These are phyloP conservation scores for Lipomyces kockii DNA, from an alignment of 805 yeast species.

Conservation along the genomic window DNA sequence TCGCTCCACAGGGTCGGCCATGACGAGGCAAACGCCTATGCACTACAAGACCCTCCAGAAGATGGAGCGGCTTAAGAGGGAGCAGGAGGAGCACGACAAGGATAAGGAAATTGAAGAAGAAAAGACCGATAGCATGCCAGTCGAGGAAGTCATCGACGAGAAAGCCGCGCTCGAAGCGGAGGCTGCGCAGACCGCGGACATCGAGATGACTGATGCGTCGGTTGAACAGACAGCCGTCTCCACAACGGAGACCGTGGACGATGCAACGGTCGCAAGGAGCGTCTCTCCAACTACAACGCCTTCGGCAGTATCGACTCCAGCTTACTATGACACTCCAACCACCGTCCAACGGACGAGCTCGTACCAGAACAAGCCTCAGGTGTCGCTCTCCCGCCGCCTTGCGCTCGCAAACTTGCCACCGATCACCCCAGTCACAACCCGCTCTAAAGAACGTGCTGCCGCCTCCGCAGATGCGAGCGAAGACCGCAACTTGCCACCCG, in stretches of 20 bases:
- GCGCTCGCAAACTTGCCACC: slow-evolving; percentile 37
- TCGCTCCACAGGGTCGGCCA: background rate
- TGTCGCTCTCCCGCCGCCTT: slow-evolving; percentile 29
- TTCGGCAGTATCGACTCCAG: background rate
- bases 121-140: background rate
- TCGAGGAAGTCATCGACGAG: slow-evolving; percentile 8
- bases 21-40: slow-evolving; percentile 1
- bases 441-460: slow-evolving; percentile 32
- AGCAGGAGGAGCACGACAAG: background rate
- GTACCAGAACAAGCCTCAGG: background rate
- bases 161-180: slow-evolving; percentile 13
- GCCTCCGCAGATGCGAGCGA: background rate
- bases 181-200: slow-evolving; percentile 7
- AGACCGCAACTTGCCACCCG: background rate
- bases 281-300: background rate
- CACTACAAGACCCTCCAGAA: slow-evolving; percentile 7
- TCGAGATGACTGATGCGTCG: slow-evolving; percentile 5
- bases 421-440: slow-evolving; percentile 36
- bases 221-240: background rate
- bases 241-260: background rate
- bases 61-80: background rate
- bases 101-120: background rate
- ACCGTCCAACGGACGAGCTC: background rate
- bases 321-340: background rate
- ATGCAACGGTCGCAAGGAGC: background rate